Percentiles rank a stretch among this genome's conserved stretches.
Evolutionary conservation across 2,329 filamentous ascomycete species (phyloP).

Genomic region (Neocatenulostroma microsporum): DNA sequence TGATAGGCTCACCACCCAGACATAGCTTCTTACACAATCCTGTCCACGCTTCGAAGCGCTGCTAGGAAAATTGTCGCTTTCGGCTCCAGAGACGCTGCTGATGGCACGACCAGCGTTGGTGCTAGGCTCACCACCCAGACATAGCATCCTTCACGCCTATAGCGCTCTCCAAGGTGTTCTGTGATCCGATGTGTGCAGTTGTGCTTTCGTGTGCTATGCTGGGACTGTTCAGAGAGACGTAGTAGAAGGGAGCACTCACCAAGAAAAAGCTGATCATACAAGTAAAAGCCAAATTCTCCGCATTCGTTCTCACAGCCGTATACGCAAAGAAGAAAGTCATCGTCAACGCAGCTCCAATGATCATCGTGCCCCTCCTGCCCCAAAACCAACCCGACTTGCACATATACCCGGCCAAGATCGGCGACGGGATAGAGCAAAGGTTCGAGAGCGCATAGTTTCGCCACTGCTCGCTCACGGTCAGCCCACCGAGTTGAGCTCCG

Average conservation of each 20-base stretch:
- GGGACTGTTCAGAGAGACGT: no score
- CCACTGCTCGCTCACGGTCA: slow-evolving; percentile 53
- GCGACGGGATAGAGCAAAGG: slow-evolving; percentile 58
- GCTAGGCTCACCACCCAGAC: no score
- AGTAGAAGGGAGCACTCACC: slow-evolving; percentile 25
- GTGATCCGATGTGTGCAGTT: no score
- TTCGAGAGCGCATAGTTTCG: slow-evolving; percentile 61
- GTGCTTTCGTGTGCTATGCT: no score
- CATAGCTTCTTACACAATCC: slow-evolving; percentile 4
- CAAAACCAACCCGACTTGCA: slow-evolving; percentile 49
- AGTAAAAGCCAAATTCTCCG: slow-evolving; percentile 60
- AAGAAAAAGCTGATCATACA: slow-evolving; percentile 60
- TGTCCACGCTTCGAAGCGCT: neutral
- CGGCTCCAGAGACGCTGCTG: no score
- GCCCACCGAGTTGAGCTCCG: slow-evolving; percentile 49
- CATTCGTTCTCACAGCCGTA: slow-evolving; percentile 55
- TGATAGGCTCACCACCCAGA: slow-evolving; percentile 13
- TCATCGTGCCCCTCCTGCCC: slow-evolving; percentile 52
- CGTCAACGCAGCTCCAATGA: slow-evolving; percentile 55
- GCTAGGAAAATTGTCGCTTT: no score
- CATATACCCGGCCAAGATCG: slow-evolving; percentile 61
- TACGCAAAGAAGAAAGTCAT: slow-evolving; percentile 57
- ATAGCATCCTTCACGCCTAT: no score
- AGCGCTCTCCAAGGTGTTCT: no score
- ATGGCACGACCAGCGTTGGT: no score